Conservation (phyloP, 2,329 filamentous ascomycete genomes). For the Beauveria brongniartii region DNA sequence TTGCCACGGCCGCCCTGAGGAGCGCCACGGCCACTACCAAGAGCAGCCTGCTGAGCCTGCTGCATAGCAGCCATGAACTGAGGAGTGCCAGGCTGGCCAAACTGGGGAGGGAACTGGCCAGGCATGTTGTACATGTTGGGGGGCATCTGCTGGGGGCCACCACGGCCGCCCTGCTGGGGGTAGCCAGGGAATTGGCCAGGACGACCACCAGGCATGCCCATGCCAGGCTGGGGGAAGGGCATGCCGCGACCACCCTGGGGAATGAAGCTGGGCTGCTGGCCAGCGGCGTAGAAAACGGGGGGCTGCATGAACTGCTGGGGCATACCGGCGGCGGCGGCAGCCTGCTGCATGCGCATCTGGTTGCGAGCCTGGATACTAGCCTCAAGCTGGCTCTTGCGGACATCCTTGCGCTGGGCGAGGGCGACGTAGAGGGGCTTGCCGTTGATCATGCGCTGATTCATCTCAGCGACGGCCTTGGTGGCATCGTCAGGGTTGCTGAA, state of each 20-base stretch:
- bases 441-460: conserved; percentile 99
- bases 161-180: conserved; percentile 80
- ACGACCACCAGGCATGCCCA: conserved; percentile 66
- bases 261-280: conserved; percentile 65
- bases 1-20: conserved; percentile 63
- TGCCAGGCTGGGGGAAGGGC: conserved; percentile 56
- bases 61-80: conserved; percentile 77
- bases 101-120: conserved; percentile 72
- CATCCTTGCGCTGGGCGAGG: conserved; percentile 97
- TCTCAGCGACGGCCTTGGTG: conserved; percentile 97
- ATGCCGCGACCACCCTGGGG: conserved; percentile 57
- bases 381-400: conserved; percentile 98
- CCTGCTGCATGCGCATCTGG: conserved; percentile 97
- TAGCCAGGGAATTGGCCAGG: conserved; percentile 82
- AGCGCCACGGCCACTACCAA: conserved; percentile 54
- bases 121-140: conserved; percentile 79
- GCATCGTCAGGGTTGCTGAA: conserved; percentile 99
- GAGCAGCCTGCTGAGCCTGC: conserved; percentile 58
- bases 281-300: conserved; percentile 85
- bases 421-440: conserved; percentile 97
- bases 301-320: conserved; percentile 82
- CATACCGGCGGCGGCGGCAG: conserved; percentile 82
- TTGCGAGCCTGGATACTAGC: conserved; percentile 98
- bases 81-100: conserved; percentile 71
- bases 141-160: conserved; percentile 78